Conservation (phyloP, 176 grass and related monocot genomes). For the Alopecurus myosuroides region DNA sequence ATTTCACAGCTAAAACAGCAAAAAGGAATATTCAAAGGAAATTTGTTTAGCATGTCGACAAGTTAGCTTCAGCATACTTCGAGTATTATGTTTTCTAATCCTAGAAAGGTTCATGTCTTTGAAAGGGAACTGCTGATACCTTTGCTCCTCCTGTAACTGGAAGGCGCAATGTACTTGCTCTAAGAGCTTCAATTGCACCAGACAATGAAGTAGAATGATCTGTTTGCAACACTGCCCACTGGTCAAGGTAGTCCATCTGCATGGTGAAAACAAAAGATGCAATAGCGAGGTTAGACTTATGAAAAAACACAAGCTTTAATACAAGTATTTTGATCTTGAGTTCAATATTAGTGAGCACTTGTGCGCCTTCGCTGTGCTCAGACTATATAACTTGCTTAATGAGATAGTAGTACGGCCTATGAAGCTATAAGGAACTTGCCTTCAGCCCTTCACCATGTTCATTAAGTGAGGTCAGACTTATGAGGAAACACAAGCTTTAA, state of each 20-base stretch:
- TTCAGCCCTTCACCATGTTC: background rate
- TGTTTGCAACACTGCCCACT: conserved; percentile 57
- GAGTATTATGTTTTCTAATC: conserved; percentile 5
- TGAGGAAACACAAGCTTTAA: background rate
- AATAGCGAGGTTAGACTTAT: conserved; percentile 11
- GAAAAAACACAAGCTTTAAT: background rate
- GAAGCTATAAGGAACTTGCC: background rate
- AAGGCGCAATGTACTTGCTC: conserved; percentile 83
- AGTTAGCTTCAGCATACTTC: background rate
- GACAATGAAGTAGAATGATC: conserved; percentile 65
- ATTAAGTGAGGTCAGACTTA: background rate
- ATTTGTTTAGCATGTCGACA: conserved; percentile 14
- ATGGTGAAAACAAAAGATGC: conserved; percentile 36
- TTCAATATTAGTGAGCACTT: background rate
- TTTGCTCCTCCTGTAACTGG: conserved; percentile 86
- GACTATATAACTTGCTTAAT: background rate
- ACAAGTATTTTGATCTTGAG: background rate
- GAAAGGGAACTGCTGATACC: conserved; percentile 28
- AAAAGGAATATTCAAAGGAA: background rate
- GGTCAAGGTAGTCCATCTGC: conserved; percentile 69
- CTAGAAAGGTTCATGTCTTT: background rate
- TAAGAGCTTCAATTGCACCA: conserved; percentile 79
- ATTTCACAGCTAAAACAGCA: conserved; percentile 30
- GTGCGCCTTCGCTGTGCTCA: background rate
- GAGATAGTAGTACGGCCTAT: background rate